A percentile compares a stretch with the other conserved stretches of the same genome.
These are phyloP conservation scores for Neoboletus brunneissimus DNA, from an alignment of 768 basidiomycete genomes.

Conservation along the genomic window DNA sequence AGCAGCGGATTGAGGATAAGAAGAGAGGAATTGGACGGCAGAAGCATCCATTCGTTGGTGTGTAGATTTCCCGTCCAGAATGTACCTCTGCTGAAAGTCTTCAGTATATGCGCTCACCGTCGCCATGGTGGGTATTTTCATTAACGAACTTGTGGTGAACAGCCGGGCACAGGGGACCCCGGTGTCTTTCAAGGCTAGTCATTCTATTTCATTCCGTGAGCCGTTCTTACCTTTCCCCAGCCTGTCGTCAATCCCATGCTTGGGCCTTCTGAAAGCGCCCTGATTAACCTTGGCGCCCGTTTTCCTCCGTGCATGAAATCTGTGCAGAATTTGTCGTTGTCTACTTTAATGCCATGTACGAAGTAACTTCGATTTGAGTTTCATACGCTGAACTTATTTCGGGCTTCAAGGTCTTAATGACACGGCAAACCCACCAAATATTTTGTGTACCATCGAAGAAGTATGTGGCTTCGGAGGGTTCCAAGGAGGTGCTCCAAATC, in stretches of 20 bases:
- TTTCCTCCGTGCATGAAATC: constrained; percentile 92
- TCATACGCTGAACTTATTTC: constrained; percentile 1
- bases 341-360: constrained; percentile 59
- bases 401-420: constrained; percentile 65
- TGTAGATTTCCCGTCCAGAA: constrained; percentile 18
- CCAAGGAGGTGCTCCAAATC: constrained; percentile 43
- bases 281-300: constrained; percentile 87
- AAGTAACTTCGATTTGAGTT: constrained; percentile 8
- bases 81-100: constrained; percentile 1
- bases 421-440: constrained; percentile 72
- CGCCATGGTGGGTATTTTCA: constrained; percentile 70
- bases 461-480: constrained; percentile 89
- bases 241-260: constrained; percentile 87
- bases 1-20: constrained; percentile 87
- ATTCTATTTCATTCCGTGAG: not conserved
- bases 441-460: constrained; percentile 70
- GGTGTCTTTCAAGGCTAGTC: constrained; percentile 75
- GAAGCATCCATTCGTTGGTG: constrained; percentile 73
- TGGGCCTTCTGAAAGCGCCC: constrained; percentile 79
- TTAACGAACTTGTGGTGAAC: constrained; percentile 85
- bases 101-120: constrained; percentile 62
- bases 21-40: constrained; percentile 83
- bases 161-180: constrained; percentile 73
- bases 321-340: constrained; percentile 53
- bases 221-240: constrained; percentile 35